Base-by-base conservation (phyloP, 768 basidiomycete genomes). In the Boletus sensibilis region DNA sequence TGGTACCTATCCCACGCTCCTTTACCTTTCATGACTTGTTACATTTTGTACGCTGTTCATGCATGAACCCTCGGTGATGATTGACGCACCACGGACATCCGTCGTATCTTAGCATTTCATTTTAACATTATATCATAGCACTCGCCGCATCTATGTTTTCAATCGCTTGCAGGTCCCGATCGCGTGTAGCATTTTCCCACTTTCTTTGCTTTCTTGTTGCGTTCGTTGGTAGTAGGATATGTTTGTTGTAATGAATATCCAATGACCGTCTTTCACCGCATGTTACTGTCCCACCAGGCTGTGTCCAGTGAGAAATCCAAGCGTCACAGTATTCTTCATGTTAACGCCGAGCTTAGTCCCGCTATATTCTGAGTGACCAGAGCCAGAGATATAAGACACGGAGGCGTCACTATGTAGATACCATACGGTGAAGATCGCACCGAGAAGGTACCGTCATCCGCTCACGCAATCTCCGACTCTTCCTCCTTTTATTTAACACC, bases 61-160 rank as follows among this genome's bases (percentile, higher is more conserved):
- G 59, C 65, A 68, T 18, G 59, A 53, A 63, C 52, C n/a, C 31
- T 50, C 44, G 59, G 68, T 64, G 72, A 72, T 64, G 63, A 63
- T 63, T 59, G 56, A 64, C 50, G 41, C 53, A 52, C 63, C 59
- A 57, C 53, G 70, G 67, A 72, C 72, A 56, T 45, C 27, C 56
- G 6, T 53, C 68, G 56, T 74, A 72, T 60, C 53, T 55, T 72
- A 74, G 64, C 66, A 73, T 59, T 38, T 55, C 62, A 62, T 58
- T 71, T 72, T 70, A 72, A 66, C 61, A 37, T 68, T 70, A 64
- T 70, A 62, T 58, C 53, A 70, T 60, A 66, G 64, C 69, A 73
- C 67, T 65, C 62, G 46, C 45, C 55, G 39, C 68, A 70, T 68
- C 46, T 53, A 43, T 59, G 58, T 59, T 61, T 59, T 68, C 61